These are phyloP conservation scores for Penicillium sp. DNA, from an alignment of 2,329 filamentous ascomycete species.

Conservation along the genomic window DNA sequence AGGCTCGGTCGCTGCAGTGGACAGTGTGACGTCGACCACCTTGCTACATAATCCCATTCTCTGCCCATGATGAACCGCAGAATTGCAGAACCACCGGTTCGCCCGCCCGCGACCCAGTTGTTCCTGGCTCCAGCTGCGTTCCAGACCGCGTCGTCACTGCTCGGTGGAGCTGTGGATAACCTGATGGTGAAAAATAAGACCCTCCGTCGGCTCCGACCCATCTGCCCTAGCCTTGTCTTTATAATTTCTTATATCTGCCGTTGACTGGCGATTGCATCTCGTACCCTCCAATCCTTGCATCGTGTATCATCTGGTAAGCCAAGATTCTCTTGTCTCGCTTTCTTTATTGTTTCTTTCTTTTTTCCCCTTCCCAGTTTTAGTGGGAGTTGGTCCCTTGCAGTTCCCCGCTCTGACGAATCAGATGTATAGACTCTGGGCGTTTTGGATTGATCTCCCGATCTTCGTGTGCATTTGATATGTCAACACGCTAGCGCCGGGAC, in stretches of 20 bases:
- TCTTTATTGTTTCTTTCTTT: neutral
- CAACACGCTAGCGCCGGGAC: conserved; percentile 22
- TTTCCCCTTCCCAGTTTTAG: neutral
- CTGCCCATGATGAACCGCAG: conserved; percentile 6
- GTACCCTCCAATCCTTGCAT: conserved; percentile 26
- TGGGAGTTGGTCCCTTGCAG: conserved; percentile 19
- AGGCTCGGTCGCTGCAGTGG: conserved; percentile 4
- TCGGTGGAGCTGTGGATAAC: conserved; percentile 16
- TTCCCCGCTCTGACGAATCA: conserved; percentile 17
- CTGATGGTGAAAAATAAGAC: conserved; percentile 8
- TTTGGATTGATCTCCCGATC: conserved; percentile 21
- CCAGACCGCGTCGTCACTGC: conserved; percentile 15
- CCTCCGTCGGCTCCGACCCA: conserved; percentile 8
- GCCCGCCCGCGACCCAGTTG: conserved; percentile 16
- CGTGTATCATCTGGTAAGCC: conserved; percentile 14
- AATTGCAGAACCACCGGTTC: conserved; percentile 20
- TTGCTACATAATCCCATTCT: conserved; percentile 18
- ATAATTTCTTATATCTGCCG: conserved; percentile 6
- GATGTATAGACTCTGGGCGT: conserved; percentile 21
- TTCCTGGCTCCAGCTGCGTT: conserved; percentile 18
- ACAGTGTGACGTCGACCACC: conserved; percentile 19
- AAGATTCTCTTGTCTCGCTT: neutral
- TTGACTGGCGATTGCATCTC: conserved; percentile 3
- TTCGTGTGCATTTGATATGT: conserved; percentile 24
- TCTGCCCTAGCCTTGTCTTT: neutral